Evolutionary conservation across 495 filamentous ascomycete species (phyloP).

Genomic region (Parmelia sp.): DNA sequence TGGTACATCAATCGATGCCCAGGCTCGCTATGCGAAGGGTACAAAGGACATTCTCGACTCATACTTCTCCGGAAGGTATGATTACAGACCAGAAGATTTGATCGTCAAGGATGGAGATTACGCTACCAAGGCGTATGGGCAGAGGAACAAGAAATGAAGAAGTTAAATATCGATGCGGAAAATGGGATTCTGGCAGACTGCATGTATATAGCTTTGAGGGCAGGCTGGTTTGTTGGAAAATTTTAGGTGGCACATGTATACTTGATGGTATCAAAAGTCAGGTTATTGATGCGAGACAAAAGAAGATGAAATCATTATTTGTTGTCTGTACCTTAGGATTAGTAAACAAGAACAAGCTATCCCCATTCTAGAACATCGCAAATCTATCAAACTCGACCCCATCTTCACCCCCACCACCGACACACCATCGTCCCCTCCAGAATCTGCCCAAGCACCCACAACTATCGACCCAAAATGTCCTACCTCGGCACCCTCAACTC

Average conservation of each 20-base stretch:
- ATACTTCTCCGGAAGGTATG: slow-evolving; percentile 79
- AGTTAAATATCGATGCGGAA: not conserved
- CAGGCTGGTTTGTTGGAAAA: no score
- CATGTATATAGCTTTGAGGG: not conserved
- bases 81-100: slow-evolving; percentile 86
- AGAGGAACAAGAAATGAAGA: slow-evolving; percentile 37
- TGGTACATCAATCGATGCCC: slow-evolving; percentile 93
- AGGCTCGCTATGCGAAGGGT: slow-evolving; percentile 88
- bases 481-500: slow-evolving; percentile 71
- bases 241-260: not conserved
- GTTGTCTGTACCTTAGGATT: no score
- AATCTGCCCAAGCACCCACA: not conserved
- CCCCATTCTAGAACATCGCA: no score
- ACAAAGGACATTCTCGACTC: slow-evolving; percentile 83
- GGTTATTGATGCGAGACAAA: not conserved
- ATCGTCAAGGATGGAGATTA: slow-evolving; percentile 92
- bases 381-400: no score
- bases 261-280: not conserved
- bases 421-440: not conserved
- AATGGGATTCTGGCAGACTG: not conserved
- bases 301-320: no score
- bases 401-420: not conserved
- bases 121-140: slow-evolving; percentile 90
- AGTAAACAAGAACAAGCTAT: no score
- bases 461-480: slow-evolving; percentile 49